Evolutionary conservation across 345 rosid species (phyloP), one percentile per base, ranked within the genome.

Genomic region (Dovyalis caffra): DNA sequence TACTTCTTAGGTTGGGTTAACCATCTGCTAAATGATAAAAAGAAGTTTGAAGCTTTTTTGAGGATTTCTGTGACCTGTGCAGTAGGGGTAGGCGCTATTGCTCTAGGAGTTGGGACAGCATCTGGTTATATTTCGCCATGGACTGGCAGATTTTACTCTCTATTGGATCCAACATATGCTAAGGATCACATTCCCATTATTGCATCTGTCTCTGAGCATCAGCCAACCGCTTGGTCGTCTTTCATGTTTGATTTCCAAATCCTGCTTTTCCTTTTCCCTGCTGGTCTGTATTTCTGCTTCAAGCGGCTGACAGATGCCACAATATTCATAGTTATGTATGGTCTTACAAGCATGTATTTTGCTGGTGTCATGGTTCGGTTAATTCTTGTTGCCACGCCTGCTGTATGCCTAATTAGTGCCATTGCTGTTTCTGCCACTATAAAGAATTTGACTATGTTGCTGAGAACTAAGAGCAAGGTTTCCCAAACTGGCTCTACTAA

Each of bases 121-220:
- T 93, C 99, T 79, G 99, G 98, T 53, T 96, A 96, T 75, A 96
- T 96, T 84, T 96, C 98, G 73, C 99, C 99, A 2, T 96, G 99
- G 99, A 91, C 99, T 1, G 99, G 99, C 70, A 86, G 99, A 12
- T 93, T 96, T 77, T 96, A 96, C 84, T 95, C 98, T 57, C 82
- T 93, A 80, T 87, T 96, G 80, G 99, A 96, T 76, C 99, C 99
- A 5, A 96, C 99, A 12, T 96, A 96, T 2, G 99, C 99, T 1
- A 96, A 96, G 85, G 98, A 91, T 86, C 97, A 96, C 76, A 96
- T 93, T 69, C 99, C 99, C 49, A 96, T 93, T 66, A 96, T 96
- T 78, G 99, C 99, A 29, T 96, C 99, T 76, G 99, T 96, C 69
- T 96, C 99, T n/a, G 99, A 96, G 92, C 99, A 96, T 88, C 99